Percentiles rank a stretch among this genome's conserved stretches.
Conservation (phyloP, 352 stramenopile genomes). For the Lagenidium giganteum region DNA sequence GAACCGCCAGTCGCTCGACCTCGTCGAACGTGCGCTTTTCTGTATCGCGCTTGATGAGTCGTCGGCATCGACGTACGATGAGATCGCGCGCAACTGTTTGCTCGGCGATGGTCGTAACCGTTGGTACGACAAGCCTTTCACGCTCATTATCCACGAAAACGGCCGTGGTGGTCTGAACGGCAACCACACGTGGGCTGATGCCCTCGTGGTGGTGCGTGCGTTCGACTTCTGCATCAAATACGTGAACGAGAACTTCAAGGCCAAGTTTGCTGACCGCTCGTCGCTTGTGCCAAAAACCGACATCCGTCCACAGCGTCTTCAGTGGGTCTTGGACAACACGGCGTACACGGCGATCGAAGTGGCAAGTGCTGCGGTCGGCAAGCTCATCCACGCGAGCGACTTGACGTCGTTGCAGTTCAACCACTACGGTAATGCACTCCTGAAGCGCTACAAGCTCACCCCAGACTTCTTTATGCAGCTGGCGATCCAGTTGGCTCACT, state of each 20-base stretch:
- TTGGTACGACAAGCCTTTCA: conserved; percentile 98
- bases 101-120: conserved; percentile 92
- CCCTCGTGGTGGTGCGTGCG: conserved; percentile 91
- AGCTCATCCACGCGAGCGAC: conserved; percentile 90
- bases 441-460: conserved; percentile 94
- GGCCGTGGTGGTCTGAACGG: conserved; percentile 92
- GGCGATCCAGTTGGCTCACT: conserved; percentile 96
- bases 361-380: conserved; percentile 86
- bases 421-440: conserved; percentile 88
- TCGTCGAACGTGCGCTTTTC: conserved; percentile 91
- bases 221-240: conserved; percentile 94
- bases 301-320: conserved; percentile 64
- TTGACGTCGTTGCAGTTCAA: conserved; percentile 89
- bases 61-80: conserved; percentile 72
- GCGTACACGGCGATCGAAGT: conserved; percentile 79
- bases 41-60: conserved; percentile 91
- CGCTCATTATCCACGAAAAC: conserved; percentile 95
- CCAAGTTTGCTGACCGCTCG: conserved; percentile 72
- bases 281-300: conserved; percentile 55
- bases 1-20: conserved; percentile 89
- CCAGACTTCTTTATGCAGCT: conserved; percentile 97
- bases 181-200: conserved; percentile 98
- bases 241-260: conserved; percentile 89
- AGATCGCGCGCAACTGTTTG: conserved; percentile 82
- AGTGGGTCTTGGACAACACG: conserved; percentile 82